A percentile compares a stretch with the other conserved stretches of the same genome.
Evolutionary conservation across 345 rosid genomes (phyloP).

Genomic region (Brassica incana): DNA sequence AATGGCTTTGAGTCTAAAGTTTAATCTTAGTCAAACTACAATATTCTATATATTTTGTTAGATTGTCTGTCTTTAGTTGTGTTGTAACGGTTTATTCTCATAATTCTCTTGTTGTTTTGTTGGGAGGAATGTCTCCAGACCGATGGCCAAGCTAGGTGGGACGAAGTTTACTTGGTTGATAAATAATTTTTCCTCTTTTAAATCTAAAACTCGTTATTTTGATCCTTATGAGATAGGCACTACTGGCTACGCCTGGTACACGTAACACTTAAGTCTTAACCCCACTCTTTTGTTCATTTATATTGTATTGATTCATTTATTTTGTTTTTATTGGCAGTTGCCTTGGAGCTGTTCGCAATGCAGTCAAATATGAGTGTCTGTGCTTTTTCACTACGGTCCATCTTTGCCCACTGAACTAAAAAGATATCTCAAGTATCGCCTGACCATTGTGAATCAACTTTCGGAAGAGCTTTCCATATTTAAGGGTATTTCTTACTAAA

Average conservation of each 20-base stretch:
- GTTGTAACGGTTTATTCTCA: no score
- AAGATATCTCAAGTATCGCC: background rate
- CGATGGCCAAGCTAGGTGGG: background rate
- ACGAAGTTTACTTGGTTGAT: background rate
- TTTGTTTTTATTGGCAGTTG: background rate
- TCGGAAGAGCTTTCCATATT: background rate
- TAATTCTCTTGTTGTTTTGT: no score
- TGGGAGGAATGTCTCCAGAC: no score
- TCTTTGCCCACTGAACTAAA: no score
- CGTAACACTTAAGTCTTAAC: background rate
- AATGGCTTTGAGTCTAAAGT: no score
- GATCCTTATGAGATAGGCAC: background rate
- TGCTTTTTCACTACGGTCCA: background rate
- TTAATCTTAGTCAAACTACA: no score
- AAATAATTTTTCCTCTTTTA: background rate
- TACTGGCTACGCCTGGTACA: background rate
- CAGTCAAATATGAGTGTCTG: background rate
- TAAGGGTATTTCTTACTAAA: background rate
- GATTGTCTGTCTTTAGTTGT: no score
- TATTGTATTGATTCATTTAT: background rate
- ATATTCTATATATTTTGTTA: no score
- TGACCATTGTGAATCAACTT: background rate
- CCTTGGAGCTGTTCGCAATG: background rate
- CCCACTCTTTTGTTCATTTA: background rate
- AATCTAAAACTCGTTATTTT: background rate